Conservation (phyloP, 78 protist species). For the Blattamonas nauphoetae region DNA sequence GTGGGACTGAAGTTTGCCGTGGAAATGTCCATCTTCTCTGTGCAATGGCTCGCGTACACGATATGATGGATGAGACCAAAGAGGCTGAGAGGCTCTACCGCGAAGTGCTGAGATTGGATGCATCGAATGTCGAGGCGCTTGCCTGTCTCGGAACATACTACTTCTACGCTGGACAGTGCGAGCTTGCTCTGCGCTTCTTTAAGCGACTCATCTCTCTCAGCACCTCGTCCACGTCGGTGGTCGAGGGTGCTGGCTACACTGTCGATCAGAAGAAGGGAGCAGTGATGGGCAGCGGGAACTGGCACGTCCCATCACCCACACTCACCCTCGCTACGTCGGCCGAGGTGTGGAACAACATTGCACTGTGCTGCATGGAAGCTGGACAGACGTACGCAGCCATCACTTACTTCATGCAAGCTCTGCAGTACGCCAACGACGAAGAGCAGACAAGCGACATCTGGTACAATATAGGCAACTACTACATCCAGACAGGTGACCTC, state of each 20-base stretch:
- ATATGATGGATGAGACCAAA: constrained; percentile 18
- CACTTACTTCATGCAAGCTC: constrained; percentile 56
- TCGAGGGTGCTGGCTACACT: not conserved
- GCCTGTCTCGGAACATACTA: constrained; percentile 56
- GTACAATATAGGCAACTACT: constrained; percentile 66
- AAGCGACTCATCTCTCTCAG: constrained; percentile 52
- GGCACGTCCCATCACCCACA: not conserved
- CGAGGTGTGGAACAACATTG: constrained; percentile 67
- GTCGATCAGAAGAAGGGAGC: not conserved
- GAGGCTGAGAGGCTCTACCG: constrained; percentile 16
- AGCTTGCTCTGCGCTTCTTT: constrained; percentile 40
- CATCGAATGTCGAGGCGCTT: constrained; percentile 54
- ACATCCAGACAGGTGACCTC: constrained; percentile 64
- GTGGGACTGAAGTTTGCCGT: constrained; percentile 28
- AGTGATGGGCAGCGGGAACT: too few species aligned
- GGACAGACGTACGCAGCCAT: constrained; percentile 55
- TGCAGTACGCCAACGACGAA: constrained; percentile 35
- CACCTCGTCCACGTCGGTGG: not conserved
- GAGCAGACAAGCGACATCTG: constrained; percentile 51
- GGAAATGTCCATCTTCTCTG: constrained; percentile 20
- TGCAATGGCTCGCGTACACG: constrained; percentile 50
- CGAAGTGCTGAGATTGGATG: constrained; percentile 24
- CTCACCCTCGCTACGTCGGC: not conserved
- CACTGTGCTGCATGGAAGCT: constrained; percentile 58
- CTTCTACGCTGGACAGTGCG: constrained; percentile 65